Evolutionary conservation across 176 grass and related monocot species (phyloP).

Genomic region (Oryza longistaminata): DNA sequence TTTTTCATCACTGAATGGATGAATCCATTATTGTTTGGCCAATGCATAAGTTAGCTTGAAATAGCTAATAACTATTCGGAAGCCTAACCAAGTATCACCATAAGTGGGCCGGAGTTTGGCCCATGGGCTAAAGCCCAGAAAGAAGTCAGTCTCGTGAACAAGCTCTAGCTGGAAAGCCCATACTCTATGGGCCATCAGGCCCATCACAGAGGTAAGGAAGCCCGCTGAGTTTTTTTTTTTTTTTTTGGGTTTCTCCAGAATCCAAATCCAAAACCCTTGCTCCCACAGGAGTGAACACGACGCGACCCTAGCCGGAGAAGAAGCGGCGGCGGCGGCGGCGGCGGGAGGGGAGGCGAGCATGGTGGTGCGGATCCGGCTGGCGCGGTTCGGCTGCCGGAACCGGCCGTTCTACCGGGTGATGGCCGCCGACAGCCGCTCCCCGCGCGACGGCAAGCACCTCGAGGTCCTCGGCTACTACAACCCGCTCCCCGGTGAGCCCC

Average conservation of each 20-base stretch:
- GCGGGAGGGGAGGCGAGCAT: conserved; percentile 29
- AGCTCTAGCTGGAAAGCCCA: not conserved
- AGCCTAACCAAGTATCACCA: not conserved
- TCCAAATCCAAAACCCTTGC: conserved; percentile 16
- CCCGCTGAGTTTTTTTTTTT: not conserved
- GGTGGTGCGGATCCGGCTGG: conserved; percentile 75
- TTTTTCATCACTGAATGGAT: not conserved
- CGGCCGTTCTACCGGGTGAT: conserved; percentile 82
- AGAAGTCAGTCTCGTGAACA: not conserved
- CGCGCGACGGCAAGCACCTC: conserved; percentile 81
- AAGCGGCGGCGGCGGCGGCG: not conserved
- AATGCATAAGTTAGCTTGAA: not conserved
- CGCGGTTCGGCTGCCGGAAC: conserved; percentile 73
- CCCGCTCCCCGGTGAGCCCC: conserved; percentile 57
- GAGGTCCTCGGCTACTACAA: conserved; percentile 92
- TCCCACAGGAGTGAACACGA: not conserved
- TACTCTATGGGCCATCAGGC: not conserved
- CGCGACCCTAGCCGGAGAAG: conserved; percentile 7
- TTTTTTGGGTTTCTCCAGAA: not conserved
- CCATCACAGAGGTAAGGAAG: not conserved
- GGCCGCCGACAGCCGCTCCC: conserved; percentile 80
- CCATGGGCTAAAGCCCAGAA: not conserved
- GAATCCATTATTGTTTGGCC: not conserved
- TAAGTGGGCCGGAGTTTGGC: not conserved
- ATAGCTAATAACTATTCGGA: not conserved